Conservation (phyloP, 306 rosid species). For the Fragaria ananassa region DNA sequence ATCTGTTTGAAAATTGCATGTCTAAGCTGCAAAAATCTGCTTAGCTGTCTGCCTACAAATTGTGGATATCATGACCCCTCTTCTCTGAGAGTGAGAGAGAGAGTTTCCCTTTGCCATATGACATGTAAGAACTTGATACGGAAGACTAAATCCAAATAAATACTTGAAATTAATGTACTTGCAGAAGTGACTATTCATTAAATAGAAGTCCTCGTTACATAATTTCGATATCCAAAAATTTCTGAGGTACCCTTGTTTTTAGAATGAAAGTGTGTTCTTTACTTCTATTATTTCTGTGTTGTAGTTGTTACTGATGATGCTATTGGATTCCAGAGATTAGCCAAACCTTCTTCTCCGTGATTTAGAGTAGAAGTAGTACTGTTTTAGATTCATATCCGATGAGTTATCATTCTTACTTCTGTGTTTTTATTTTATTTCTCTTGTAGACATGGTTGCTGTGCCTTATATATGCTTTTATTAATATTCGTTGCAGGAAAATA, state of each 20-base stretch:
- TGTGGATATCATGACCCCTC: neutral
- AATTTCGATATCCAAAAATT: neutral
- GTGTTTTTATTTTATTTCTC: neutral
- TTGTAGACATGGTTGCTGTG: neutral
- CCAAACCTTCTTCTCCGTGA: neutral
- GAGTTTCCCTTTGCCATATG: neutral
- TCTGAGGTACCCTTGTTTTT: neutral
- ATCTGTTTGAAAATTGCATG: neutral
- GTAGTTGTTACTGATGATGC: neutral
- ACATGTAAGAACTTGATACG: neutral
- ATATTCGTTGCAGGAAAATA: conserved; percentile 66
- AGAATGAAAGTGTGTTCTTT: neutral
- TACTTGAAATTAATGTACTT: neutral
- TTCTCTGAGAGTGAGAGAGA: neutral
- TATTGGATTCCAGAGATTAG: neutral
- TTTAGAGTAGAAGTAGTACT: neutral
- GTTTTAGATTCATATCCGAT: neutral
- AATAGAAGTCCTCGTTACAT: neutral
- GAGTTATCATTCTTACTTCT: neutral
- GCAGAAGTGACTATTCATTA: neutral
- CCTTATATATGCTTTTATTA: neutral
- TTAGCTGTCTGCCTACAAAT: neutral
- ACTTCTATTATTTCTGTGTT: neutral
- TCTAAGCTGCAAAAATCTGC: neutral
- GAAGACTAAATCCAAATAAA: neutral